Conservation (phyloP, 495 filamentous ascomycete genomes). For the Choiromyces venosus region DNA sequence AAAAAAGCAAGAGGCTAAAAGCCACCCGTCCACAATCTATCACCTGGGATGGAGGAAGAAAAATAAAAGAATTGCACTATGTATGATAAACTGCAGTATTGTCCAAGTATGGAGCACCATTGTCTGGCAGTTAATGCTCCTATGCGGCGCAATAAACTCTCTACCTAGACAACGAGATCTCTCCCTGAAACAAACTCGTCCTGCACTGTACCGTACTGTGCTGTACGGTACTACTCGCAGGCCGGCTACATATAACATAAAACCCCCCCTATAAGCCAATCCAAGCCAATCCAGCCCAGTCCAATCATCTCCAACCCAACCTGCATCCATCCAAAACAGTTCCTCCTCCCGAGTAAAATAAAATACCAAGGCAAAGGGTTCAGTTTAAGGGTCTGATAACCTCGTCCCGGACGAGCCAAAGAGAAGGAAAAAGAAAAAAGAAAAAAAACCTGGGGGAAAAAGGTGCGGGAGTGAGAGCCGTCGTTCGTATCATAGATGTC, state of each 20-base stretch:
- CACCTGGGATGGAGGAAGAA: background rate
- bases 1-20: background rate
- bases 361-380: background rate
- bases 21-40: background rate
- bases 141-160: background rate
- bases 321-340: background rate
- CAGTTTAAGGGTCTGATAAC: background rate
- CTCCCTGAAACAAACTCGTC: too few species aligned
- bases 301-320: background rate
- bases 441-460: background rate
- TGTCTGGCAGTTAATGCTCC: background rate
- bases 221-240: background rate
- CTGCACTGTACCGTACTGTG: background rate
- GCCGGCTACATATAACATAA: background rate
- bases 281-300: background rate
- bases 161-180: background rate
- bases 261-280: too few species aligned
- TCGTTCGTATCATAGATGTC: background rate
- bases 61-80: background rate
- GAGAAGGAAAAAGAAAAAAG: background rate
- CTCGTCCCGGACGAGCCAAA: background rate
- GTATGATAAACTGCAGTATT: background rate
- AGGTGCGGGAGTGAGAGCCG: background rate
- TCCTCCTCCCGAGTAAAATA: slow-evolving; percentile 1
- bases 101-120: background rate